These are phyloP conservation scores for Porpolomopsis calyptriformis DNA, from an alignment of 768 basidiomycete genomes.

Conservation along the genomic window DNA sequence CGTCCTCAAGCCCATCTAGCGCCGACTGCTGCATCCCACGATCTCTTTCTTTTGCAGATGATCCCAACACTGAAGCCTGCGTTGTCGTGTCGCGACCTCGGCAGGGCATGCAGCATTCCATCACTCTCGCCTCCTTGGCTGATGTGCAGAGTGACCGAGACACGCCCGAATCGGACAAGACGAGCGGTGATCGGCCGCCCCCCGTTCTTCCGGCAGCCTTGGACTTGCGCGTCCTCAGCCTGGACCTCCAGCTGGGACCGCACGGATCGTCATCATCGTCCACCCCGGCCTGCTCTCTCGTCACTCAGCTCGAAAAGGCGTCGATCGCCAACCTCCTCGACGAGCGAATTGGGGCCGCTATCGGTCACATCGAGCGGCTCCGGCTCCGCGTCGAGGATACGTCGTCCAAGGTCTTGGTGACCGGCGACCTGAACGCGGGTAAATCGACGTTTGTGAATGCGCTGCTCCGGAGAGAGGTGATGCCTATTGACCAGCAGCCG, in stretches of 20 bases:
- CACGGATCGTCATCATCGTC: conserved; percentile 54
- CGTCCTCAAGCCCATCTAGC: conserved; percentile 5
- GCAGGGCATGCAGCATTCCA: conserved; percentile 42
- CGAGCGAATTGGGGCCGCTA: conserved; percentile 64
- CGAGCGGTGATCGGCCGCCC: conserved; percentile 20
- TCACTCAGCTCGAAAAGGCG: conserved; percentile 84
- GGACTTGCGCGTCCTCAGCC: conserved; percentile 80
- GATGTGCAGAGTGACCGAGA: conserved; percentile 36
- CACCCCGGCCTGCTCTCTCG: conserved; percentile 57
- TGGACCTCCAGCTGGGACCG: conserved; percentile 86
- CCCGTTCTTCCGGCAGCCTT: conserved; percentile 34
- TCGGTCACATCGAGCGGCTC: conserved; percentile 76
- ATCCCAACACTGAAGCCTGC: conserved; percentile 56
- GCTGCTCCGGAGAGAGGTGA: conserved; percentile 76
- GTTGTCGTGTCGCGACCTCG: conserved; percentile 47
- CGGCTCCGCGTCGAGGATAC: conserved; percentile 82
- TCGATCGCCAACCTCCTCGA: conserved; percentile 90
- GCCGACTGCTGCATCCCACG: conserved; percentile 33
- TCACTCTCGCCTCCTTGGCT: conserved; percentile 45
- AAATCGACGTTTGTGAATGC: conserved; percentile 99
- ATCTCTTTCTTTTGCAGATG: conserved; percentile 78
- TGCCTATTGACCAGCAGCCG: conserved; percentile 98
- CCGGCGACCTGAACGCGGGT: conserved; percentile 95
- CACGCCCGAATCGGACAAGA: conserved; percentile 14
- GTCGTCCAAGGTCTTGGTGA: conserved; percentile 92